These are phyloP conservation scores for Areca catechu DNA, from an alignment of 176 grass and related monocot species.

Conservation along the genomic window DNA sequence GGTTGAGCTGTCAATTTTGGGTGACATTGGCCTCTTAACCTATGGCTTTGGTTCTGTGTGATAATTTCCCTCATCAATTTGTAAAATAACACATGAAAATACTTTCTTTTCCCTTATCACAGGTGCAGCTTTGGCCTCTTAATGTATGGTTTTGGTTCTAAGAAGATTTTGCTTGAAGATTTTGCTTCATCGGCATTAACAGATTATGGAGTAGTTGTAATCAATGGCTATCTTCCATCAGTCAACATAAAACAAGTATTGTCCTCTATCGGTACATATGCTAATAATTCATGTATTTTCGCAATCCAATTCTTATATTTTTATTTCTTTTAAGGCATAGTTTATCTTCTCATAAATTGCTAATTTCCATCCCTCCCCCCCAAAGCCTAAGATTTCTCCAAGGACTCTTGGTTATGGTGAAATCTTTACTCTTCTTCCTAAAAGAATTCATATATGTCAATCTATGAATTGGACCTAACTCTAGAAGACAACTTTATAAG, in stretches of 20 bases:
- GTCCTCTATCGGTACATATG: not conserved
- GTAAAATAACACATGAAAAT: too few species aligned
- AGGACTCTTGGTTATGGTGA: too few species aligned
- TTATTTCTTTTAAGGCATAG: not conserved
- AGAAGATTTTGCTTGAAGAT: constrained; percentile 75
- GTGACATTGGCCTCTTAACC: too few species aligned
- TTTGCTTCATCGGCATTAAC: constrained; percentile 68
- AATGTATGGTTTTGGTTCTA: constrained; percentile 97
- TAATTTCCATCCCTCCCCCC: too few species aligned
- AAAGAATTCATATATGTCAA: too few species aligned
- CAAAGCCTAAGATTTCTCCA: too few species aligned
- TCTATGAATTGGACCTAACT: too few species aligned
- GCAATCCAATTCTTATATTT: not conserved
- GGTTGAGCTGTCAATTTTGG: too few species aligned
- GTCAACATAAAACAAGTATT: constrained; percentile 83
- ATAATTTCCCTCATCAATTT: too few species aligned
- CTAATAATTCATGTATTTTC: not conserved
- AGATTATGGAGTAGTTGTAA: constrained; percentile 57
- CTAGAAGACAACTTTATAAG: too few species aligned
- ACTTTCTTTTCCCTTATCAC: not conserved
- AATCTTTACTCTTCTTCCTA: too few species aligned
- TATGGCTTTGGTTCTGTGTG: too few species aligned
- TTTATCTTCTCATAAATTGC: not conserved
- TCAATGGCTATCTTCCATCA: constrained; percentile 87
- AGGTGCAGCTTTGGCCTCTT: constrained; percentile 71